Evolutionary conservation across 768 basidiomycete species (phyloP).

Genomic region (Lepiota venenata): DNA sequence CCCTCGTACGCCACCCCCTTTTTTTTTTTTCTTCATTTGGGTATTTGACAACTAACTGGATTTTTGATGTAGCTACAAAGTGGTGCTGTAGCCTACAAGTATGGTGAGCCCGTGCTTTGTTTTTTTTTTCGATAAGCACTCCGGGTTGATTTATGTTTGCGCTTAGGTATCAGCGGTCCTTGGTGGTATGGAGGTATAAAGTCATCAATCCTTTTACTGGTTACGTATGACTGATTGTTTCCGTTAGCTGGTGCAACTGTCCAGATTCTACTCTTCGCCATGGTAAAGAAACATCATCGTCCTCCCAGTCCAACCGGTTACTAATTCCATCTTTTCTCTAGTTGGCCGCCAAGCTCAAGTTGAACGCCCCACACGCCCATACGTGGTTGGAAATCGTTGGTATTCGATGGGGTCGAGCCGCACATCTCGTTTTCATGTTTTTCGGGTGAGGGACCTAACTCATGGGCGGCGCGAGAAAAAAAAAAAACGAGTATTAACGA

Average conservation of each 20-base stretch:
- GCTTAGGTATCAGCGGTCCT: conserved; percentile 63
- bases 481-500: neutral
- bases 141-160: conserved; percentile 15
- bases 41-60: neutral
- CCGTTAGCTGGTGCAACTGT: conserved; percentile 73
- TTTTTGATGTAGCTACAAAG: conserved; percentile 52
- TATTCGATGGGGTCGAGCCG: conserved; percentile 73
- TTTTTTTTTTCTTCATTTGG: neutral
- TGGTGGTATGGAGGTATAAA: conserved; percentile 73
- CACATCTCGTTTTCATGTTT: conserved; percentile 85
- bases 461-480: no score
- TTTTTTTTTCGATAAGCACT: neutral
- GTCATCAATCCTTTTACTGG: neutral
- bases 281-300: conserved; percentile 34
- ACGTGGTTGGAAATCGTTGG: conserved; percentile 90
- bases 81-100: conserved; percentile 82
- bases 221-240: neutral
- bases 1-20: conserved; percentile 49
- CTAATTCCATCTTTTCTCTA: conserved; percentile 25
- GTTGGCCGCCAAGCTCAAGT: conserved; percentile 88
- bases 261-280: conserved; percentile 88
- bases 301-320: neutral
- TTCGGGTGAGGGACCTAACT: conserved; percentile 55
- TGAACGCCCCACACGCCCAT: conserved; percentile 85
- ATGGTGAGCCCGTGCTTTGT: conserved; percentile 26